Percentiles rank a stretch among this genome's conserved stretches.
These are phyloP conservation scores for Ascobolus immersus DNA, from an alignment of 495 filamentous ascomycete genomes.

Conservation along the genomic window DNA sequence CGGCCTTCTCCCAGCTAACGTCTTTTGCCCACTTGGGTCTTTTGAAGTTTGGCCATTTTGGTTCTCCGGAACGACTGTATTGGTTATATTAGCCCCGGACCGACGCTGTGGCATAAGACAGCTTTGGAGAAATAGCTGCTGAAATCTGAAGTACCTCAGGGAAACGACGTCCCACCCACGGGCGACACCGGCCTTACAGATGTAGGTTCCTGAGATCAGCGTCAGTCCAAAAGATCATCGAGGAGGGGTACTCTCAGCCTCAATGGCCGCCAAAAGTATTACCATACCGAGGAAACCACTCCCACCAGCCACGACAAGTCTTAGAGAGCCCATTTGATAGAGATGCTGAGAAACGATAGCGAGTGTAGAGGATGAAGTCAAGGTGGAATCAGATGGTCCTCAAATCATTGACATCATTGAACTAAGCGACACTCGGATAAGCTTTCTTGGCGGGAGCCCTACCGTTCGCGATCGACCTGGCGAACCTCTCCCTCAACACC, in stretches of 20 bases:
- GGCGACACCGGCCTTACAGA: conserved; percentile 64
- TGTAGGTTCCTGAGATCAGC: conserved; percentile 24
- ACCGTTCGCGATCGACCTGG: too few species aligned
- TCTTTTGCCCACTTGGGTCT: conserved; percentile 58
- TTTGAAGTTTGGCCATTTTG: conserved; percentile 50
- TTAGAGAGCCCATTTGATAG: too few species aligned
- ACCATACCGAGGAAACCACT: conserved; percentile 64
- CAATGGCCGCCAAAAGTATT: conserved; percentile 5
- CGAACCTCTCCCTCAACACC: too few species aligned
- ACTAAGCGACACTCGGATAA: too few species aligned
- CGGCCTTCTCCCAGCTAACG: conserved; percentile 64
- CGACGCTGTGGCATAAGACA: background rate
- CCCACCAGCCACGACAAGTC: conserved; percentile 76
- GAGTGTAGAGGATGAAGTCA: too few species aligned
- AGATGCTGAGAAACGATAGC: too few species aligned
- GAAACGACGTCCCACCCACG: conserved; percentile 75
- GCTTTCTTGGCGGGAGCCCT: too few species aligned
- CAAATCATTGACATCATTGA: too few species aligned
- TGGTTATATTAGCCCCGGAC: background rate
- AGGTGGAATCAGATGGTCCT: too few species aligned
- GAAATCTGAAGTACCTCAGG: conserved; percentile 37
- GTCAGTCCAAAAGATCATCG: conserved; percentile 5
- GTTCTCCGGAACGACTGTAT: conserved; percentile 60
- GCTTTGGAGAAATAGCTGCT: background rate
- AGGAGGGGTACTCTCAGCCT: background rate